Conservation (phyloP, 768 basidiomycete species). For the Russula abietina region DNA sequence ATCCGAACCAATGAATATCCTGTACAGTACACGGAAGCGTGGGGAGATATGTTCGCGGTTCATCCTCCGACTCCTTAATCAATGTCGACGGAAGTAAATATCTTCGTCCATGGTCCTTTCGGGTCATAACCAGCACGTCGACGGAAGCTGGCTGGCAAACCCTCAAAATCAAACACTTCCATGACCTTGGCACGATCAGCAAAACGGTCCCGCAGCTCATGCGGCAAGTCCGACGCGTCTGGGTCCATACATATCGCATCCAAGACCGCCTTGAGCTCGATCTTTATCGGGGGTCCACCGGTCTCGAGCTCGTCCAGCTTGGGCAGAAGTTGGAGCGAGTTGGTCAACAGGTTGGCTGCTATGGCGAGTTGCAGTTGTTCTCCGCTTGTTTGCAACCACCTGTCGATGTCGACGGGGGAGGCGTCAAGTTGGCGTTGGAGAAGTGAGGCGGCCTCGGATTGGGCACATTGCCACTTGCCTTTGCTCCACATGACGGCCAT, state of each 20-base stretch:
- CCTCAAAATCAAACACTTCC: not conserved
- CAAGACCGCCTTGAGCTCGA: conserved; percentile 9
- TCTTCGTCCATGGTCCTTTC: conserved; percentile 5
- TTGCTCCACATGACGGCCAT: conserved; percentile 1
- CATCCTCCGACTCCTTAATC: not conserved
- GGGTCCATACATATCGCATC: conserved; percentile 7
- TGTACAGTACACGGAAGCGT: not conserved
- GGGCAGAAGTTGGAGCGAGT: conserved; percentile 4
- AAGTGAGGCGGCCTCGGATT: not conserved
- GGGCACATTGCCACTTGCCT: conserved; percentile 11
- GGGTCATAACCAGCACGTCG: no score
- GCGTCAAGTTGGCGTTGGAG: conserved; percentile 9
- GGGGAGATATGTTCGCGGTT: not conserved
- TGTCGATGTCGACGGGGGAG: not conserved
- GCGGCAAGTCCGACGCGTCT: not conserved
- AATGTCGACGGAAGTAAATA: not conserved
- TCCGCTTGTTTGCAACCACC: not conserved
- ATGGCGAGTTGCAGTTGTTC: conserved; percentile 10
- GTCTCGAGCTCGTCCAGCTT: not conserved
- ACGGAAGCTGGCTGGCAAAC: no score
- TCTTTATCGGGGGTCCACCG: not conserved
- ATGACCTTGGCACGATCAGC: conserved; percentile 4
- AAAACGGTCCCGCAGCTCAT: conserved; percentile 4
- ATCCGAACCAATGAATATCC: not conserved
- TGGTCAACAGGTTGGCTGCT: not conserved